A percentile compares a stretch with the other conserved stretches of the same genome.
Evolutionary conservation across 1,284 basidiomycete species (phyloP).

Genomic region (Sanguinoderma infundibulare): DNA sequence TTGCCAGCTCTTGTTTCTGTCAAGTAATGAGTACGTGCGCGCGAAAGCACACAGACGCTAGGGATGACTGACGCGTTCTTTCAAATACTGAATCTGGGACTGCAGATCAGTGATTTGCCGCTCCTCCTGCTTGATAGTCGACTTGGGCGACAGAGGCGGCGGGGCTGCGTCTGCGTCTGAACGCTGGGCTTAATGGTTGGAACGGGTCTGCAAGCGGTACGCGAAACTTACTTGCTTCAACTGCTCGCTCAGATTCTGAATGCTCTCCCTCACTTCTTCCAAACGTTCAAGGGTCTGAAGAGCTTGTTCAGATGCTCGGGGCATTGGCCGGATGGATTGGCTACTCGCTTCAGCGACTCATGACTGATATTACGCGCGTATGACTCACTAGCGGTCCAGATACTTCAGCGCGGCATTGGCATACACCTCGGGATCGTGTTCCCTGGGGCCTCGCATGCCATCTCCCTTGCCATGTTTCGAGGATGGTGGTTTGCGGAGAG

Average conservation of each 20-base stretch:
- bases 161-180: constrained; percentile 37
- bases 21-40: neutral
- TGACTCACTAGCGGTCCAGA: constrained; percentile 72
- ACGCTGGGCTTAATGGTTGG: constrained; percentile 37
- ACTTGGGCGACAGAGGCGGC: constrained; percentile 45
- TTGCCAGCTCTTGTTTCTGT: constrained; percentile 50
- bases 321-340: constrained; percentile 71
- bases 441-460: constrained; percentile 39
- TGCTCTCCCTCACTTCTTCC: constrained; percentile 52
- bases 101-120: constrained; percentile 57
- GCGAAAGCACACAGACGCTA: neutral
- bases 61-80: constrained; percentile 46
- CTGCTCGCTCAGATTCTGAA: constrained; percentile 50
- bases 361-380: neutral
- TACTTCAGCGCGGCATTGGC: constrained; percentile 75
- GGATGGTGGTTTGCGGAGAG: constrained; percentile 53
- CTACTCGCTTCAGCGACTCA: constrained; percentile 38
- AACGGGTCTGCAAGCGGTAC: constrained; percentile 1
- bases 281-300: constrained; percentile 57
- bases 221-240: constrained; percentile 55
- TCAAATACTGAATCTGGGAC: constrained; percentile 54
- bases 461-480: constrained; percentile 47
- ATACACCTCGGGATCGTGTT: constrained; percentile 74
- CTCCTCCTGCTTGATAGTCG: constrained; percentile 60
- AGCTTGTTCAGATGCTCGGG: constrained; percentile 64